Conservation (phyloP, 192 early-diverging fungal species). For the Podila horticola region DNA sequence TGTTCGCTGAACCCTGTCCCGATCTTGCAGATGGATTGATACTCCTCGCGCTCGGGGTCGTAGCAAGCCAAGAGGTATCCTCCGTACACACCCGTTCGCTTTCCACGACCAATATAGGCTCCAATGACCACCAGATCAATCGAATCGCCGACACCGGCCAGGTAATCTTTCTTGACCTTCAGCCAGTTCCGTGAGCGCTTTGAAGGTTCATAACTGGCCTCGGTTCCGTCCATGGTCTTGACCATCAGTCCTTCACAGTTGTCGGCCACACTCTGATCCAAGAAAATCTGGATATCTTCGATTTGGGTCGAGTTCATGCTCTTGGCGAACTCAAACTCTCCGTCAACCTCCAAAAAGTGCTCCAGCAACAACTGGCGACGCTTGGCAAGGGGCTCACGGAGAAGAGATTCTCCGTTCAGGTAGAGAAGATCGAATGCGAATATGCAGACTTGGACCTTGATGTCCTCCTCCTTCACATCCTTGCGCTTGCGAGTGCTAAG, state of each 20-base stretch:
- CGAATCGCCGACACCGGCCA: slow-evolving; percentile 93
- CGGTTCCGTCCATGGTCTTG: slow-evolving; percentile 89
- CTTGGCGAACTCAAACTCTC: slow-evolving; percentile 91
- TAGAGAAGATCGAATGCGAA: slow-evolving; percentile 98
- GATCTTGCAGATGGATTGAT: slow-evolving; percentile 98
- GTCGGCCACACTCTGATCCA: slow-evolving; percentile 80
- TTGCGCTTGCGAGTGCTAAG: slow-evolving; percentile 95
- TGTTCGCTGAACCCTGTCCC: slow-evolving; percentile 98
- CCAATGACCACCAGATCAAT: slow-evolving; percentile 98
- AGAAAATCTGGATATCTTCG: slow-evolving; percentile 95
- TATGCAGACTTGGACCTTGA: slow-evolving; percentile 94
- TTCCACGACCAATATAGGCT: slow-evolving; percentile 92
- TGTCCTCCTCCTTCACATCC: slow-evolving; percentile 91
- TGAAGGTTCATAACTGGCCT: slow-evolving; percentile 94
- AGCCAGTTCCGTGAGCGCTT: slow-evolving; percentile 98
- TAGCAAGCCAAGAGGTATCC: slow-evolving; percentile 97
- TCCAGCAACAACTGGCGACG: slow-evolving; percentile 79
- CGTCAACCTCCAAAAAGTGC: slow-evolving; percentile 80
- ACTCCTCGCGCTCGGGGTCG: slow-evolving; percentile 93
- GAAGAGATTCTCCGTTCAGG: slow-evolving; percentile 91
- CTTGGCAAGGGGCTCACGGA: slow-evolving; percentile 76
- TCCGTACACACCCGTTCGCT: slow-evolving; percentile 96
- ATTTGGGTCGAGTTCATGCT: slow-evolving; percentile 82
- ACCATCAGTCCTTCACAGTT: slow-evolving; percentile 99
- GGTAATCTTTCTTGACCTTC: slow-evolving; percentile 99